These are phyloP conservation scores for Tylopilus sp. DNA, from an alignment of 1,284 basidiomycete genomes.

Conservation along the genomic window DNA sequence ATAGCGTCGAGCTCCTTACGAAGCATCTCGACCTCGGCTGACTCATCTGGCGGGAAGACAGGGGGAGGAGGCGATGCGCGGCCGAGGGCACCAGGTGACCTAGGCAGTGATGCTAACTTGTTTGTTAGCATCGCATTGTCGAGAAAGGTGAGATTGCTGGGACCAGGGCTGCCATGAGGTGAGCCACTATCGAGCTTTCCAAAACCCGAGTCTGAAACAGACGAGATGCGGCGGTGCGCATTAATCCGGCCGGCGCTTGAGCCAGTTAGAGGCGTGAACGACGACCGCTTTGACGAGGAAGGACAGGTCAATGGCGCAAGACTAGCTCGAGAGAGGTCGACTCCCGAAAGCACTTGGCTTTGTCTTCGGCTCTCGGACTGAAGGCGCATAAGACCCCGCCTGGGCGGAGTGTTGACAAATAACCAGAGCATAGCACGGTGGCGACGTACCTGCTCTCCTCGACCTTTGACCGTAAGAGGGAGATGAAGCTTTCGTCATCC, in stretches of 20 bases:
- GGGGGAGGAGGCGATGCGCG: conserved; percentile 41
- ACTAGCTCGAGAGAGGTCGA: conserved; percentile 54
- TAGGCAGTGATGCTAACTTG: conserved; percentile 21
- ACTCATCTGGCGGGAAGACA: conserved; percentile 33
- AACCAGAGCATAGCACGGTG: not conserved
- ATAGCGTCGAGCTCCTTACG: conserved; percentile 57
- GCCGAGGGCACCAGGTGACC: conserved; percentile 51
- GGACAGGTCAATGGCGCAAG: conserved; percentile 37
- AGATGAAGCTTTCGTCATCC: conserved; percentile 79
- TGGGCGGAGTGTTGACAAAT: conserved; percentile 27
- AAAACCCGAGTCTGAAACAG: conserved; percentile 52
- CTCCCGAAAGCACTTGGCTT: conserved; percentile 46
- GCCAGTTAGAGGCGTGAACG: conserved; percentile 66
- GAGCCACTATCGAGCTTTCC: conserved; percentile 31
- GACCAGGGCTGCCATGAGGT: conserved; percentile 32
- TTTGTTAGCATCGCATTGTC: conserved; percentile 20
- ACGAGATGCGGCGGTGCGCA: conserved; percentile 63
- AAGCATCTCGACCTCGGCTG: conserved; percentile 50
- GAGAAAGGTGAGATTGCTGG: conserved; percentile 25
- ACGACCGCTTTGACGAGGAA: conserved; percentile 59
- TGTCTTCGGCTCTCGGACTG: conserved; percentile 75
- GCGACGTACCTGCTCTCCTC: conserved; percentile 75
- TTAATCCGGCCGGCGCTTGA: conserved; percentile 42
- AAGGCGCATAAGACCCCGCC: conserved; percentile 84
- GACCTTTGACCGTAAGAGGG: conserved; percentile 77